These are phyloP conservation scores for Udeniomyces megalosporus DNA, from an alignment of 768 basidiomycete genomes.

Conservation along the genomic window DNA sequence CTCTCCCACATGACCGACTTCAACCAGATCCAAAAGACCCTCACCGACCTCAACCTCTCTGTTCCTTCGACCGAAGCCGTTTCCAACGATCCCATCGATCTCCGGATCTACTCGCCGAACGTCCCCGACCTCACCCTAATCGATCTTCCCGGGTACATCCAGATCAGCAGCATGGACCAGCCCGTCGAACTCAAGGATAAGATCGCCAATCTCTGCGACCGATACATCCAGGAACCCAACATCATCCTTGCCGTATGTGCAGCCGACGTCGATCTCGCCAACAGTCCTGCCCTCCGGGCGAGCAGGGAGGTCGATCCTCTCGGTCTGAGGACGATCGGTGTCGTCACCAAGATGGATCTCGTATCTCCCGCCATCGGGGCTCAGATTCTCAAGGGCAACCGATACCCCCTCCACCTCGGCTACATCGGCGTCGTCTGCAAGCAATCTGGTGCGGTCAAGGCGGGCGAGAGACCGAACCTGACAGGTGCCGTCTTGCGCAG, in stretches of 20 bases:
- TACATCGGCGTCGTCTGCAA: conserved; percentile 95
- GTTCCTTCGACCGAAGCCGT: conserved; percentile 81
- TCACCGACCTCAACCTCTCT: conserved; percentile 87
- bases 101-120: conserved; percentile 85
- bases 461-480: conserved; percentile 22
- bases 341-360: conserved; percentile 98
- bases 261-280: conserved; percentile 95
- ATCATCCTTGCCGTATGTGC: conserved; percentile 97
- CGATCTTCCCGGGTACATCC: conserved; percentile 92
- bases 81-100: conserved; percentile 87
- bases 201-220: conserved; percentile 73
- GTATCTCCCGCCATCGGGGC: conserved; percentile 74
- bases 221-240: conserved; percentile 98
- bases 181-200: conserved; percentile 88
- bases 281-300: conserved; percentile 85
- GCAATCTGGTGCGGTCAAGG: conserved; percentile 28
- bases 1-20: conserved; percentile 83
- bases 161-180: conserved; percentile 86
- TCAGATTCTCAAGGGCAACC: conserved; percentile 62
- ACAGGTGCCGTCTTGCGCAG: conserved; percentile 39
- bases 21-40: conserved; percentile 71
- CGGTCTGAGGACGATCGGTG: conserved; percentile 87
- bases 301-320: conserved; percentile 88
- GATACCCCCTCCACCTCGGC: conserved; percentile 92
- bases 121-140: conserved; percentile 96